Evolutionary conservation across 306 rosid species (phyloP).

Genomic region (Cucurbita maxima): DNA sequence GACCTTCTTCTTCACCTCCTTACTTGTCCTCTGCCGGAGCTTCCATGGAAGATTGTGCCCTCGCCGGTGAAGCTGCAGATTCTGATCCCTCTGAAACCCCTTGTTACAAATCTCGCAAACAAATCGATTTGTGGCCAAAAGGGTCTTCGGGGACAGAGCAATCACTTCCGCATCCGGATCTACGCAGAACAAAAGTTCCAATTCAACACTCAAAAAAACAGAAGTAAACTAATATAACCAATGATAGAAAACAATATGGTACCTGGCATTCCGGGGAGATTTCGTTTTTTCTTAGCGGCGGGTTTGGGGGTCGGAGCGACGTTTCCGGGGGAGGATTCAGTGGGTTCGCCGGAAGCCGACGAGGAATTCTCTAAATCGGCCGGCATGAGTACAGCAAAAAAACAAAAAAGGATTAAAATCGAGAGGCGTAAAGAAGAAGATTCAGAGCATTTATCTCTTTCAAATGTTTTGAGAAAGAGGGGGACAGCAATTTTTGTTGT

Average conservation of each 20-base stretch:
- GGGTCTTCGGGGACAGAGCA: conserved; percentile 73
- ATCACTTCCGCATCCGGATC: conserved; percentile 92
- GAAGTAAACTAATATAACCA: background rate
- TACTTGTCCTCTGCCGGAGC: conserved; percentile 59
- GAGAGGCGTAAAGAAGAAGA: conserved; percentile 11
- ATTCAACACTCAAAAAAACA: background rate
- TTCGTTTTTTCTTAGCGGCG: conserved; percentile 58
- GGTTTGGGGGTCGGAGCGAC: conserved; percentile 29
- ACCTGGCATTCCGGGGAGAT: conserved; percentile 97
- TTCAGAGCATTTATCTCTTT: conserved; percentile 19
- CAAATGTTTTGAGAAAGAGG: background rate
- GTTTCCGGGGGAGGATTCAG: conserved; percentile 56
- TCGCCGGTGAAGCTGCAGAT: conserved; percentile 68
- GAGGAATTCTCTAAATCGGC: conserved; percentile 63
- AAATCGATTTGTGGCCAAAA: conserved; percentile 87
- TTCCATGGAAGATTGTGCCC: conserved; percentile 96
- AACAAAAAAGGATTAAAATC: background rate
- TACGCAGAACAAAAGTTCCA: conserved; percentile 3
- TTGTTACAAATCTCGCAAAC: conserved; percentile 79
- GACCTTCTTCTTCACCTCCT: conserved; percentile 52
- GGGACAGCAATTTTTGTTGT: conserved; percentile 18
- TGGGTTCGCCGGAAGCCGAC: conserved; percentile 72
- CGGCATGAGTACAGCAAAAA: conserved; percentile 24
- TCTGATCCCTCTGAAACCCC: conserved; percentile 86
- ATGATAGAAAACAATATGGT: conserved; percentile 11